phyloP scores from a whole-genome alignment of 78 protist genomes.

The Dictyostelium intermedium region DNA sequence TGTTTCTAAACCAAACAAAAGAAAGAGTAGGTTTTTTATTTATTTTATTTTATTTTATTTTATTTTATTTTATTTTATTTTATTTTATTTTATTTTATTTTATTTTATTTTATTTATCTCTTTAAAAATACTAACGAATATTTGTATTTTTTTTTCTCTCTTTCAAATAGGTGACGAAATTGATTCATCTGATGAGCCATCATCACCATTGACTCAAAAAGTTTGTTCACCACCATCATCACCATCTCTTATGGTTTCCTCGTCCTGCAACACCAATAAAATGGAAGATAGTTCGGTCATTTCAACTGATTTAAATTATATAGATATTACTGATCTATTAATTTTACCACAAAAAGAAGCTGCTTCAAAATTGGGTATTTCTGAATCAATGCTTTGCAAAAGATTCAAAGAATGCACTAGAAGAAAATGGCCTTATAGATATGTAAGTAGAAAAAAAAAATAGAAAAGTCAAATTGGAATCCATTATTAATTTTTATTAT shows the following conservation, averaged over 20 bases:
- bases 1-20: conserved; percentile 17
- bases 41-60: too few relatives aligned
- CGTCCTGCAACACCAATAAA: not conserved
- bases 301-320: conserved; percentile 46
- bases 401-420: conserved; percentile 84
- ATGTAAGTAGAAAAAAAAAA: conserved; percentile 5
- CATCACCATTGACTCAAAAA: conserved; percentile 12
- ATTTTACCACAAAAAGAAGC: conserved; percentile 85
- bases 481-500: not conserved
- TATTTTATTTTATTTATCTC: too few relatives aligned
- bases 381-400: conserved; percentile 85
- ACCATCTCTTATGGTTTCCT: conserved; percentile 1
- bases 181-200: conserved; percentile 24
- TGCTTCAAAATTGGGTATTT: conserved; percentile 76
- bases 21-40: conserved; percentile 42
- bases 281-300: not conserved
- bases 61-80: not conserved
- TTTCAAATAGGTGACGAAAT: conserved; percentile 15
- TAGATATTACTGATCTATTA: conserved; percentile 81
- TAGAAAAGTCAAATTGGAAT: not conserved
- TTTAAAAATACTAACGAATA: not conserved
- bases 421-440: conserved; percentile 86
- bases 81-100: too few relatives aligned
- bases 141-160: not conserved
- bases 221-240: conserved; percentile 23